Conservation (phyloP, 1,284 basidiomycete genomes). For the Apiotrichum akiyoshidainum region DNA sequence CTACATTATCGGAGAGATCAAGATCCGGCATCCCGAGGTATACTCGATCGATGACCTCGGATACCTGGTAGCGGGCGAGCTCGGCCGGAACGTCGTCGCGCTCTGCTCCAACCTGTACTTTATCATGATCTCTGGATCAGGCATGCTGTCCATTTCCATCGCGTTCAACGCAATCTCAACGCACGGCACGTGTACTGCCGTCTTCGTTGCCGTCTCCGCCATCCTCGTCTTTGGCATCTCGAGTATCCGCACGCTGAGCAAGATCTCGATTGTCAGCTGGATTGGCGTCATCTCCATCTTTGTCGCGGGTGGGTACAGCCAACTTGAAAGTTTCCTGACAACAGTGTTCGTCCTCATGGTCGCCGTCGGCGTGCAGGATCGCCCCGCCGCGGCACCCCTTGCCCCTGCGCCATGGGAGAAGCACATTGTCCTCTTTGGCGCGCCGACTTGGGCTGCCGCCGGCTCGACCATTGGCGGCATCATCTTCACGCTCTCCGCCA, state of each 20-base stretch:
- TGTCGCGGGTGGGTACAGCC: conserved; percentile 16
- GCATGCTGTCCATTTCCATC: conserved; percentile 41
- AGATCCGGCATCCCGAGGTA: conserved; percentile 18
- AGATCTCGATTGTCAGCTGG: conserved; percentile 36
- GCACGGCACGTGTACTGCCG: conserved; percentile 35
- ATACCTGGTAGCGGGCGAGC: conserved; percentile 21
- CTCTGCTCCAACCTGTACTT: conserved; percentile 11
- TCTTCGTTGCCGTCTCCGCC: conserved; percentile 30
- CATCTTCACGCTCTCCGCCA: conserved; percentile 29
- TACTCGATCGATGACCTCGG: conserved; percentile 31
- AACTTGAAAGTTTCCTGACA: conserved; percentile 17
- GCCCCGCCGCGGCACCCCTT: conserved; percentile 41
- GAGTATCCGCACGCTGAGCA: conserved; percentile 32
- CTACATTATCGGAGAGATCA: conserved; percentile 22
- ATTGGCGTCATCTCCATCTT: conserved; percentile 29
- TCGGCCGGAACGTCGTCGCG: conserved; percentile 26
- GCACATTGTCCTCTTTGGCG: conserved; percentile 25
- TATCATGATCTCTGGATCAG: conserved; percentile 18
- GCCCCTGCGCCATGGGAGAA: conserved; percentile 30
- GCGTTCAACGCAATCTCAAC: conserved; percentile 40
- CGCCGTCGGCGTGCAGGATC: conserved; percentile 38
- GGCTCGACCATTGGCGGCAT: conserved; percentile 2
- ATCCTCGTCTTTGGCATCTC: conserved; percentile 28
- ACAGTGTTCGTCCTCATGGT: conserved; percentile 36
- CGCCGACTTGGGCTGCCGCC: conserved; percentile 28